A percentile compares a stretch with the other conserved stretches of the same genome.
Conservation (phyloP, 139 green algal species). For the Picocystis salinarum region DNA sequence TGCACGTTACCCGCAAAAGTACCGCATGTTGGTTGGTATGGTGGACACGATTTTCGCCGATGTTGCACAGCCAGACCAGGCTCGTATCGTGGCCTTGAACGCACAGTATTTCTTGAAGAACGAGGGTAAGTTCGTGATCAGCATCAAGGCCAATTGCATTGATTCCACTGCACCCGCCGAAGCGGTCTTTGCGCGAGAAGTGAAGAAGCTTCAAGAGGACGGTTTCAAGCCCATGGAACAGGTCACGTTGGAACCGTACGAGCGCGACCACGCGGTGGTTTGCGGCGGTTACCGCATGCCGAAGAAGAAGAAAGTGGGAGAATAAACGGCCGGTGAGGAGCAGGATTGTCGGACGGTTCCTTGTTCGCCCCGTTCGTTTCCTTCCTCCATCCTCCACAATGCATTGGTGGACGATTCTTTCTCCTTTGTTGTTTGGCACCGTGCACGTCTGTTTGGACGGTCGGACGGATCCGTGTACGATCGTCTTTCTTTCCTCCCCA, state of each 20-base stretch:
- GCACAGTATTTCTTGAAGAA: conserved; percentile 96
- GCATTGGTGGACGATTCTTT: too few relatives aligned
- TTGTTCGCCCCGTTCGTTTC: too few relatives aligned
- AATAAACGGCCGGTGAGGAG: too few relatives aligned
- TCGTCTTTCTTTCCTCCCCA: too few relatives aligned
- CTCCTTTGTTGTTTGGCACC: too few relatives aligned
- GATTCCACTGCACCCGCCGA: conserved; percentile 93
- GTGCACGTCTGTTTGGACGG: too few relatives aligned
- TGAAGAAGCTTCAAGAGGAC: conserved; percentile 95
- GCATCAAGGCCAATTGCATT: conserved; percentile 98
- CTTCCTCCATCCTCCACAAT: too few relatives aligned
- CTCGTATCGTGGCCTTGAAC: conserved; percentile 94
- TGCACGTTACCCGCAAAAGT: conserved; percentile 88
- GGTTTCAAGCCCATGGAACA: conserved; percentile 78
- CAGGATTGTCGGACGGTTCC: too few relatives aligned
- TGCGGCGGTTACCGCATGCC: conserved; percentile 29
- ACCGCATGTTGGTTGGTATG: conserved; percentile 99
- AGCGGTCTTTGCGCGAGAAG: conserved; percentile 91
- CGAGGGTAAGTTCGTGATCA: conserved; percentile 94
- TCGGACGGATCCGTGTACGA: too few relatives aligned
- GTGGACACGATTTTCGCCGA: conserved; percentile 98
- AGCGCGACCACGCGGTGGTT: conserved; percentile 95
- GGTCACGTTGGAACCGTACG: conserved; percentile 97
- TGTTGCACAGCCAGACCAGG: conserved; percentile 84
- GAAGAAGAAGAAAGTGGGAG: conserved; percentile 8